These are phyloP conservation scores for Laguncularia racemosa DNA, from an alignment of 345 rosid genomes.

Conservation along the genomic window DNA sequence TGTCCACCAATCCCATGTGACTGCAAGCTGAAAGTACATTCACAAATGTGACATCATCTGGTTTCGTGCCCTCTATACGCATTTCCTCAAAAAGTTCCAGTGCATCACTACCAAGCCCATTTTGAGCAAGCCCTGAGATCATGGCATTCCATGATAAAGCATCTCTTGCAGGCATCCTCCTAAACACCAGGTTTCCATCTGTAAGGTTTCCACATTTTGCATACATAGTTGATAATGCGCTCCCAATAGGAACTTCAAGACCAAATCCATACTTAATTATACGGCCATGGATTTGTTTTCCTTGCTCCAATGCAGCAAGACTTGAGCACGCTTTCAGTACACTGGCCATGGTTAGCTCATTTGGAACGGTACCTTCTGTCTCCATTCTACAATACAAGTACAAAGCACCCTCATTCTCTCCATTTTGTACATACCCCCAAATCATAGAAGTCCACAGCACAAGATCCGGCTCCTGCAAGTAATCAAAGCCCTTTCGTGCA, in stretches of 20 bases:
- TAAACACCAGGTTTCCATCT: slow-evolving; percentile 41
- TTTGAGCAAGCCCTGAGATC: slow-evolving; percentile 41
- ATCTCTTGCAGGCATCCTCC: slow-evolving; percentile 28
- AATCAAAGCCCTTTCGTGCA: slow-evolving; percentile 34
- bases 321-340: slow-evolving; percentile 56
- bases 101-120: slow-evolving; percentile 34
- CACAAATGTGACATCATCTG: slow-evolving; percentile 40
- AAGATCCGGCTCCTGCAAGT: slow-evolving; percentile 37
- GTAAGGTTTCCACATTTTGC: slow-evolving; percentile 62
- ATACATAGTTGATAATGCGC: slow-evolving; percentile 64
- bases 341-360: slow-evolving; percentile 55
- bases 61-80: slow-evolving; percentile 25
- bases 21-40: slow-evolving; percentile 53
- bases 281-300: slow-evolving; percentile 57
- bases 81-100: slow-evolving; percentile 37
- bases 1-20: slow-evolving; percentile 37
- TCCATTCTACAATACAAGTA: slow-evolving; percentile 50
- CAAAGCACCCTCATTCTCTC: slow-evolving; percentile 44
- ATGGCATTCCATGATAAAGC: slow-evolving; percentile 47
- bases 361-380: slow-evolving; percentile 40
- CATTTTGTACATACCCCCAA: slow-evolving; percentile 58
- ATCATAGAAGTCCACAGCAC: slow-evolving; percentile 76
- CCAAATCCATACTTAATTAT: slow-evolving; percentile 40
- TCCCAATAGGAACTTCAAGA: slow-evolving; percentile 46
- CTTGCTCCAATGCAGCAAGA: slow-evolving; percentile 53